Percentiles rank a stretch among this genome's conserved stretches.
Conservation (phyloP, 805 yeast genomes). For the Starmerella cellae region DNA sequence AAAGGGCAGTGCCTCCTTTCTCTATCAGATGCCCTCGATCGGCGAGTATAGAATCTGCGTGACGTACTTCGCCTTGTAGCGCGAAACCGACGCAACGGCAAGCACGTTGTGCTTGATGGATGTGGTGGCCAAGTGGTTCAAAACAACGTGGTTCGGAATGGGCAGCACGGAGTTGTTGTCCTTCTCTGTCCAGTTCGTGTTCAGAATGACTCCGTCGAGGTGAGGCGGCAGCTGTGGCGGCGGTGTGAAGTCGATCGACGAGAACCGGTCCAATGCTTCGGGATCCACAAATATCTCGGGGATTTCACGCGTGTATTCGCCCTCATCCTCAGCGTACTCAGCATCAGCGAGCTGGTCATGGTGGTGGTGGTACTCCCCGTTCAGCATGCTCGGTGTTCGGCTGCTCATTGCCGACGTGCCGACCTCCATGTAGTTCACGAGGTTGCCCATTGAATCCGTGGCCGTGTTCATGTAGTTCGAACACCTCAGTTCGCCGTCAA, state of each 20-base stretch:
- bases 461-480: conserved; percentile 89
- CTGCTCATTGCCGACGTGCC: conserved; percentile 15
- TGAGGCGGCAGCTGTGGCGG: conserved; percentile 98
- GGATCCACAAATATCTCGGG: conserved; percentile 33
- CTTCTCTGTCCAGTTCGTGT: conserved; percentile 56
- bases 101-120: conserved; percentile 85
- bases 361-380: not conserved
- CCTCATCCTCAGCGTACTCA: conserved; percentile 21
- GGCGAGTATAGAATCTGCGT: conserved; percentile 91
- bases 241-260: conserved; percentile 40
- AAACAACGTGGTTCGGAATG: conserved; percentile 86
- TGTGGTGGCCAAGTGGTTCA: conserved; percentile 91
- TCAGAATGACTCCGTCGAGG: conserved; percentile 81
- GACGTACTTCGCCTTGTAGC: conserved; percentile 83
- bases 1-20: not conserved
- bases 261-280: conserved; percentile 33
- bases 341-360: not conserved
- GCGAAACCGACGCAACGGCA: conserved; percentile 82
- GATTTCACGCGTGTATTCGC: conserved; percentile 38
- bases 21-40: conserved; percentile 31
- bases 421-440: conserved; percentile 63
- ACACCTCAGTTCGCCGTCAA: conserved; percentile 82
- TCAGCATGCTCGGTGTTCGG: conserved; percentile 7
- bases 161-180: conserved; percentile 82
- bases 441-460: conserved; percentile 91